Percentiles rank a stretch among this genome's conserved stretches.
phyloP scores from a whole-genome alignment of 2,329 filamentous ascomycete genomes.

The Colletotrichum cordylinicola region DNA sequence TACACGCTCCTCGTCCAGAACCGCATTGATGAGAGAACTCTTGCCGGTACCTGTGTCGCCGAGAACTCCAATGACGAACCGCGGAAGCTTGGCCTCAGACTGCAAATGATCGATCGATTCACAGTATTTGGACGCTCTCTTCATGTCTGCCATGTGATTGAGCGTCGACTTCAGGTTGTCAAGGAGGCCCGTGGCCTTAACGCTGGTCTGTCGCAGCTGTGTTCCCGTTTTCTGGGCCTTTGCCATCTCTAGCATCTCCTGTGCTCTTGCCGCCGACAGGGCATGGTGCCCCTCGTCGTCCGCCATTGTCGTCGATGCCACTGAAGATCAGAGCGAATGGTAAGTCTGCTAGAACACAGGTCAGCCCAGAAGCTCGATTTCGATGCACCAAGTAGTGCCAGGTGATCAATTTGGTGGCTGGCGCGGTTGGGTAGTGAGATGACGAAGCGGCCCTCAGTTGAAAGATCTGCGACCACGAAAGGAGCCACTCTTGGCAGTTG shows the following conservation, averaged over 20 bases:
- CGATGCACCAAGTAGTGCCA: not conserved
- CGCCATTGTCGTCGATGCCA: not conserved
- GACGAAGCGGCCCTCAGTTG: not conserved
- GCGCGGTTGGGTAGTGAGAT: not conserved
- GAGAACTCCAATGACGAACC: constrained; percentile 59
- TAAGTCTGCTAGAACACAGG: not conserved
- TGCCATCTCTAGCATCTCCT: not conserved
- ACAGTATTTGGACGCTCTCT: not conserved
- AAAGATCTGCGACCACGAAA: not conserved
- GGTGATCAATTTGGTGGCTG: not conserved
- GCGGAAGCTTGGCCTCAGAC: constrained; percentile 34
- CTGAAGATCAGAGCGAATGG: not conserved
- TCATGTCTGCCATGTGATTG: not conserved
- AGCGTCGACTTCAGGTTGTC: not conserved
- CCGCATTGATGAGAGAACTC: constrained; percentile 66
- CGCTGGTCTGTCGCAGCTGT: not conserved
- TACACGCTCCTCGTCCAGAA: constrained; percentile 64
- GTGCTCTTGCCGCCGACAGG: not conserved
- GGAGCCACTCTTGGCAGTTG: not conserved
- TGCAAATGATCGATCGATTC: not conserved
- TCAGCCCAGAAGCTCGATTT: not conserved
- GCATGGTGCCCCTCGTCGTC: not conserved
- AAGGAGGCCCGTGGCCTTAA: not conserved
- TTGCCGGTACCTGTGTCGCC: constrained; percentile 69
- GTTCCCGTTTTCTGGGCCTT: not conserved